These are phyloP conservation scores for Fusarium torulosum DNA, from an alignment of 2,329 filamentous ascomycete species.

Conservation along the genomic window DNA sequence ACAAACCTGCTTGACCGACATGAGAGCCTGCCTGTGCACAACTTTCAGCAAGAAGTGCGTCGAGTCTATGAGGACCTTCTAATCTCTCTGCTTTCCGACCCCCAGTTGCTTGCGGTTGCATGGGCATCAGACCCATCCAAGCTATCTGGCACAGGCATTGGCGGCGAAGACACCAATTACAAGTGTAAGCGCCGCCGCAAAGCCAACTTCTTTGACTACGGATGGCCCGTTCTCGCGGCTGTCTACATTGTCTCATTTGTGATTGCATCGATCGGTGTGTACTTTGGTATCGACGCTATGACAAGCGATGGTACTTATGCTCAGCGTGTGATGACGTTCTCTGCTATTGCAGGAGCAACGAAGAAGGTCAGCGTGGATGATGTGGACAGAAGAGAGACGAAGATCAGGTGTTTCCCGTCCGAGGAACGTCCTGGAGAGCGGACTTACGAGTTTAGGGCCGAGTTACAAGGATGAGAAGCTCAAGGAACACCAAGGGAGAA, in stretches of 20 bases:
- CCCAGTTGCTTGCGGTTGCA: slow-evolving; percentile 37
- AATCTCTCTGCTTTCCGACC: slow-evolving; percentile 37
- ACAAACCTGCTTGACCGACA: slow-evolving; percentile 32
- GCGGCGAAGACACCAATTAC: slow-evolving; percentile 15
- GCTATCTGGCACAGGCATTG: slow-evolving; percentile 12
- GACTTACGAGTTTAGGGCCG: slow-evolving; percentile 34
- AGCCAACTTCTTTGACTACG: slow-evolving; percentile 36
- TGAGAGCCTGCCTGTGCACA: slow-evolving; percentile 16
- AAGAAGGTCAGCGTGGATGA: slow-evolving; percentile 32
- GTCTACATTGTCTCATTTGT: slow-evolving; percentile 28
- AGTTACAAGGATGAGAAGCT: slow-evolving; percentile 17
- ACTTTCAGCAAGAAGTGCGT: slow-evolving; percentile 18
- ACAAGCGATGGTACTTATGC: slow-evolving; percentile 16
- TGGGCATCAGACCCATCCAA: slow-evolving; percentile 36
- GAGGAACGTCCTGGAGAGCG: slow-evolving; percentile 11
- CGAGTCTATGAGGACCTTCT: slow-evolving; percentile 33
- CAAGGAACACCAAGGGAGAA: neutral
- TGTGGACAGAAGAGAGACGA: slow-evolving; percentile 18
- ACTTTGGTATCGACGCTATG: slow-evolving; percentile 33
- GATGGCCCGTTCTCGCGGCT: slow-evolving; percentile 9
- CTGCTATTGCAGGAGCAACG: slow-evolving; percentile 33
- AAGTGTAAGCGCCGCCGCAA: slow-evolving; percentile 23
- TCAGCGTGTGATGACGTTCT: slow-evolving; percentile 38
- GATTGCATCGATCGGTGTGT: slow-evolving; percentile 30
- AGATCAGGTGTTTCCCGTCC: slow-evolving; percentile 31